Conservation (phyloP, 306 rosid species). For the Prunus persica region Prunus_persica_NCBIv2 NC_034016.1:882001-882500, state of each 20-base stretch:
- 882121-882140: not conserved
- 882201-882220: not conserved
- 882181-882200: not conserved
- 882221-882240: conserved; percentile 2
- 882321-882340: not conserved
- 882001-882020: not conserved
- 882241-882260: not conserved
- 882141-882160: not conserved
- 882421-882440: conserved; percentile 86
- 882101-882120: not conserved
- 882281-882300: not conserved
- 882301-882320: not conserved
- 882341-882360: not conserved
- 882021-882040: not conserved
- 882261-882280: not conserved
- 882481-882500: conserved; percentile 97
- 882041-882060: not conserved
- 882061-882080: not conserved
- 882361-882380: not conserved
- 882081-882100: not conserved
- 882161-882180: not conserved
- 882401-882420: conserved; percentile 60
- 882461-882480: conserved; percentile 91
- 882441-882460: conserved; percentile 91
- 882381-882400: not conserved